Conservation (phyloP, 2,329 filamentous ascomycete genomes). For the Alternaria rosae region DNA sequence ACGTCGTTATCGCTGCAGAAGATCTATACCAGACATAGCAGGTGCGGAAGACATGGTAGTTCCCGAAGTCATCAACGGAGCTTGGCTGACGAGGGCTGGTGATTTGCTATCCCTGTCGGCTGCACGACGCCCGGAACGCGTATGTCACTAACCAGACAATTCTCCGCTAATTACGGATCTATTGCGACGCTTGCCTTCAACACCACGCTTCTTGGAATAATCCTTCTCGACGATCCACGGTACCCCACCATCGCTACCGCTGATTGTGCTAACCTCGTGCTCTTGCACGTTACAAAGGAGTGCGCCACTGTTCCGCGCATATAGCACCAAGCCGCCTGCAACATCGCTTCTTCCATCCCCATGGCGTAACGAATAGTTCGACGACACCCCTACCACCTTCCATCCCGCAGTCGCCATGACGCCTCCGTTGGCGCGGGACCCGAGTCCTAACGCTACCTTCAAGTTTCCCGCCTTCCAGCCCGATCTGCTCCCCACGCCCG, state of each 20-base stretch:
- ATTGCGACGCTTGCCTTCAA: slow-evolving; percentile 27
- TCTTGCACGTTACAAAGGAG: background rate
- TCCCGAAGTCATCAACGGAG: background rate
- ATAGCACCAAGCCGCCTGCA: background rate
- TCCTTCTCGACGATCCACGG: slow-evolving; percentile 6
- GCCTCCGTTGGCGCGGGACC: slow-evolving; percentile 37
- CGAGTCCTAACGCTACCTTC: slow-evolving; percentile 48
- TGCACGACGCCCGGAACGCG: slow-evolving; percentile 32
- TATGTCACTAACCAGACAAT: slow-evolving; percentile 23
- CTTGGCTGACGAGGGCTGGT: slow-evolving; percentile 23
- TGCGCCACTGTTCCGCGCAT: slow-evolving; percentile 4
- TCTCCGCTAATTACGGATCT: slow-evolving; percentile 26
- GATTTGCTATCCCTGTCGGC: slow-evolving; percentile 20
- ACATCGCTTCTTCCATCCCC: slow-evolving; percentile 19
- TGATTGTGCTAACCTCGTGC: background rate
- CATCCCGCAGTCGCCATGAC: slow-evolving; percentile 35
- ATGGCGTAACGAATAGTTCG: slow-evolving; percentile 42
- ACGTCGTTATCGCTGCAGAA: background rate
- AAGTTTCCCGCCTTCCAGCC: slow-evolving; percentile 57
- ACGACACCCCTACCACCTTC: slow-evolving; percentile 22
- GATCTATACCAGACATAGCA: slow-evolving; percentile 8
- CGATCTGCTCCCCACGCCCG: slow-evolving; percentile 50
- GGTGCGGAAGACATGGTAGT: slow-evolving; percentile 6
- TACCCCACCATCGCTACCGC: slow-evolving; percentile 3
- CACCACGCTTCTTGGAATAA: slow-evolving; percentile 15